Evolutionary conservation across 2,329 filamentous ascomycete species (phyloP).

Genomic region (Phialemonium atrogriseum): DNA sequence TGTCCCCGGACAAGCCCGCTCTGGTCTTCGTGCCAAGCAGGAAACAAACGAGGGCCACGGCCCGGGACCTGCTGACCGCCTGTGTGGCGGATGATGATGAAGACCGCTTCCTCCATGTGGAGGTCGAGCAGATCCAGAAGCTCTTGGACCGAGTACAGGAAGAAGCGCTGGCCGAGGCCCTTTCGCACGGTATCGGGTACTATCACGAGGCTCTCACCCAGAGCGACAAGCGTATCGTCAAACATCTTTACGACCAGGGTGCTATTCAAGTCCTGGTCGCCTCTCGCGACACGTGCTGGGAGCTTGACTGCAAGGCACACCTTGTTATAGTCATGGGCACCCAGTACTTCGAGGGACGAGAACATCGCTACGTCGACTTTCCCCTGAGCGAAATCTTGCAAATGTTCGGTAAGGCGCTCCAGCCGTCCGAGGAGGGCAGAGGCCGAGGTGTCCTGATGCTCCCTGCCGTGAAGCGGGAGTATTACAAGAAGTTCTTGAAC

Average conservation of each 20-base stretch:
- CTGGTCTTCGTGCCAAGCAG: conserved; percentile 88
- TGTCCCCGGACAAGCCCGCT: conserved; percentile 82
- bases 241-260: conserved; percentile 81
- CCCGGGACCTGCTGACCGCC: conserved; percentile 78
- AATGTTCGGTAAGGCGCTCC: conserved; percentile 93
- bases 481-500: conserved; percentile 97
- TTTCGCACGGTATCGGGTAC: conserved; percentile 92
- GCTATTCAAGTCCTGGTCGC: conserved; percentile 77
- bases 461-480: conserved; percentile 86
- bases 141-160: conserved; percentile 80
- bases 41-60: conserved; percentile 85
- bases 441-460: conserved; percentile 95
- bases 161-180: conserved; percentile 74
- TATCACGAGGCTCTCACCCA: conserved; percentile 88
- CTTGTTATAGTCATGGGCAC: conserved; percentile 96
- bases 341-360: conserved; percentile 91
- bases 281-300: conserved; percentile 89
- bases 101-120: conserved; percentile 84
- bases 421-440: conserved; percentile 68
- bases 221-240: conserved; percentile 88
- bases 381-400: conserved; percentile 88
- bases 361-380: conserved; percentile 96
- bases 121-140: conserved; percentile 72
- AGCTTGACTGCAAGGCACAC: conserved; percentile 79
- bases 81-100: conserved; percentile 86